Evolutionary conservation across 306 rosid genomes (phyloP).

Genomic region (peach (Prunus persica)): Prunus_persica_NCBIv2 NC_034010.1:21155001-21155500

Average conservation of each 20-base stretch:
- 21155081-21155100: not conserved
- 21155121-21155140: too few relatives aligned
- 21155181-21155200: too few relatives aligned
- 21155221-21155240: not conserved
- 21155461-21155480: not conserved
- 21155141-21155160: too few relatives aligned
- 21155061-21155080: too few relatives aligned
- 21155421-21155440: not conserved
- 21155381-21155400: not conserved
- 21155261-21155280: too few relatives aligned
- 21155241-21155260: not conserved
- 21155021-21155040: not conserved
- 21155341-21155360: not conserved
- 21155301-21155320: not conserved
- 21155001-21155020: not conserved
- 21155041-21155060: conserved; percentile 4
- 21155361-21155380: not conserved
- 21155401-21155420: too few relatives aligned
- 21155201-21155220: not conserved
- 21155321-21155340: too few relatives aligned
- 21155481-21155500: not conserved
- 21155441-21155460: not conserved
- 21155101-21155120: not conserved
- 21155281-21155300: not conserved
- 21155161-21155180: too few relatives aligned